phyloP scores from a whole-genome alignment of 192 early-diverging fungal genomes.

The Coemansia sp. region DNA sequence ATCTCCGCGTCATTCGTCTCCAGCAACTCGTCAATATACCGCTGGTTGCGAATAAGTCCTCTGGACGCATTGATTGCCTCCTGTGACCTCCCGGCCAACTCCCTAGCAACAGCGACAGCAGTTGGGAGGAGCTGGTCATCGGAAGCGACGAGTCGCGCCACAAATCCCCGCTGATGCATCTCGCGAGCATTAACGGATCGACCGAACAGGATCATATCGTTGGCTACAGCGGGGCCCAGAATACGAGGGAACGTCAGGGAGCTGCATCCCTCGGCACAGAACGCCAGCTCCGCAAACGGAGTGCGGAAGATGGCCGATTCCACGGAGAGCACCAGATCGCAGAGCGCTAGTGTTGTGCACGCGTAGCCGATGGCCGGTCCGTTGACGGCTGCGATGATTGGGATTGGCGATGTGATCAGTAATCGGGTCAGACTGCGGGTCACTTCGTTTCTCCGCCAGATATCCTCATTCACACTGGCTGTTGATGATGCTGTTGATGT shows the following conservation, averaged over 20 bases:
- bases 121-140: constrained; percentile 53
- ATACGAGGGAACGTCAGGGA: constrained; percentile 67
- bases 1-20: constrained; percentile 60
- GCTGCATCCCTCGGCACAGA: constrained; percentile 75
- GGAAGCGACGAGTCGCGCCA: constrained; percentile 55
- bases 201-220: constrained; percentile 70
- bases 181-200: constrained; percentile 58
- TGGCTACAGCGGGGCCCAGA: constrained; percentile 64
- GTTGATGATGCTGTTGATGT: background rate
- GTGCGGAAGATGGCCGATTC: constrained; percentile 68
- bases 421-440: constrained; percentile 35
- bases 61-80: constrained; percentile 62
- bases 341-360: constrained; percentile 65
- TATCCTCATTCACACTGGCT: constrained; percentile 8
- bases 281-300: constrained; percentile 74
- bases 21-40: constrained; percentile 50
- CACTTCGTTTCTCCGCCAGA: constrained; percentile 25
- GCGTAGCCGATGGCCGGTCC: constrained; percentile 71
- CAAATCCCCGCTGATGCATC: constrained; percentile 60
- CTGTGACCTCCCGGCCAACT: constrained; percentile 57
- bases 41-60: constrained; percentile 54
- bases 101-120: constrained; percentile 55
- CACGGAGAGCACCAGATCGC: constrained; percentile 67
- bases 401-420: constrained; percentile 67
- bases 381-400: constrained; percentile 71